Conservation (phyloP, 192 early-diverging fungal species). For the Allomyces arbusculus region DNA sequence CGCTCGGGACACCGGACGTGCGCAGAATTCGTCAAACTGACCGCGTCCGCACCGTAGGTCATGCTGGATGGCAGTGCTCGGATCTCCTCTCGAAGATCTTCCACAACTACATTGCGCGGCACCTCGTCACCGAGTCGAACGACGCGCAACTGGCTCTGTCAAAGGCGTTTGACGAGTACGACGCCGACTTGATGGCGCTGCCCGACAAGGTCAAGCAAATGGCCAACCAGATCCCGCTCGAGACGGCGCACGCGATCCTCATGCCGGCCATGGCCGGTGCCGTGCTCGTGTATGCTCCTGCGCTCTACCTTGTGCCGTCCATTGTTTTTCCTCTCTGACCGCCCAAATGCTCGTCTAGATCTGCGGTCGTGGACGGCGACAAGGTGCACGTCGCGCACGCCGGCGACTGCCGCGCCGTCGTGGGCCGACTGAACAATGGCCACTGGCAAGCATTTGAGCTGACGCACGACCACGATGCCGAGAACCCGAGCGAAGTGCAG, state of each 20-base stretch:
- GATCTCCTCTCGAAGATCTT: background rate
- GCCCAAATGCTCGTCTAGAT: background rate
- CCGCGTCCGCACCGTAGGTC: background rate
- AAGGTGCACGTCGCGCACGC: background rate
- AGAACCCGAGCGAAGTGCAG: constrained; percentile 25
- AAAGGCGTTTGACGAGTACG: background rate
- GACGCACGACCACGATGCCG: constrained; percentile 39
- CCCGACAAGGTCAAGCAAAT: background rate
- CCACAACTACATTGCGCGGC: background rate
- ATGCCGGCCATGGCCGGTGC: background rate
- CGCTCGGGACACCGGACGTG: too few species aligned
- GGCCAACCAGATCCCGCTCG: too few species aligned
- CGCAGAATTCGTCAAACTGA: too few species aligned
- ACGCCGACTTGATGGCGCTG: background rate
- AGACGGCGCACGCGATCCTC: background rate
- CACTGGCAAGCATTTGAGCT: constrained; percentile 30
- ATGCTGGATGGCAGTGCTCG: background rate
- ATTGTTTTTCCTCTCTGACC: too few species aligned
- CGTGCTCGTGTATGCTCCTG: background rate
- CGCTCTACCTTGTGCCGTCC: too few species aligned
- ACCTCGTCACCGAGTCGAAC: background rate
- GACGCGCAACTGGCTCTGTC: background rate
- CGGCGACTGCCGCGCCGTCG: background rate
- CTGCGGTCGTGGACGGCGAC: background rate
- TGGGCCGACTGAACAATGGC: constrained; percentile 8